Evolutionary conservation across 2,329 filamentous ascomycete genomes (phyloP).

Genomic region (Phoma sp.): DNA sequence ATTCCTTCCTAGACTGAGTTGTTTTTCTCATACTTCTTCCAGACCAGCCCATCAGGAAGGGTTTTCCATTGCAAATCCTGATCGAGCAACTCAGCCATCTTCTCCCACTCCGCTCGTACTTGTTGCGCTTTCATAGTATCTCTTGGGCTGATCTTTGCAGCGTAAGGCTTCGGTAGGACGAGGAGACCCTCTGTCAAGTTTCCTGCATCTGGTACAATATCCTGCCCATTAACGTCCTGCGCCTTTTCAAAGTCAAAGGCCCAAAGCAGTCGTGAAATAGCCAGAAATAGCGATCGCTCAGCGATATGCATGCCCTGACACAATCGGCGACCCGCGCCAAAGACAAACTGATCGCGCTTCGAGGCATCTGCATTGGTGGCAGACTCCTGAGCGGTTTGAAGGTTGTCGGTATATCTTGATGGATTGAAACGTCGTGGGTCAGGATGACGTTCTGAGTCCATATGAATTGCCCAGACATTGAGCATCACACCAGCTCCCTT

Average conservation of each 20-base stretch:
- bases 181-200: constrained; percentile 28
- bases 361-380: constrained; percentile 37
- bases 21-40: constrained; percentile 18
- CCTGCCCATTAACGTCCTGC: constrained; percentile 1
- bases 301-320: constrained; percentile 50
- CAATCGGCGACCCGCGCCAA: constrained; percentile 47
- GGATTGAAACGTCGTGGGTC: constrained; percentile 55
- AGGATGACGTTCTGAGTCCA: constrained; percentile 51
- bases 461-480: constrained; percentile 42
- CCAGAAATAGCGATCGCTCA: constrained; percentile 39
- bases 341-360: constrained; percentile 46
- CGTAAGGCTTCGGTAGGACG: constrained; percentile 25
- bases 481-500: constrained; percentile 43
- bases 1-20: not conserved
- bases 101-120: constrained; percentile 25
- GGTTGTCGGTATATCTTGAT: constrained; percentile 40
- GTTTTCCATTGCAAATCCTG: constrained; percentile 27
- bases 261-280: constrained; percentile 44
- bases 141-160: constrained; percentile 24
- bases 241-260: constrained; percentile 33
- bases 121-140: constrained; percentile 7
- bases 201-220: constrained; percentile 18
- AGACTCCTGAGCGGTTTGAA: constrained; percentile 38
- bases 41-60: constrained; percentile 25
- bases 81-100: constrained; percentile 24